A percentile compares a stretch with the other conserved stretches of the same genome.
Conservation (phyloP, 1,139 yeast species). For the Yamadazyma oceani region DNA sequence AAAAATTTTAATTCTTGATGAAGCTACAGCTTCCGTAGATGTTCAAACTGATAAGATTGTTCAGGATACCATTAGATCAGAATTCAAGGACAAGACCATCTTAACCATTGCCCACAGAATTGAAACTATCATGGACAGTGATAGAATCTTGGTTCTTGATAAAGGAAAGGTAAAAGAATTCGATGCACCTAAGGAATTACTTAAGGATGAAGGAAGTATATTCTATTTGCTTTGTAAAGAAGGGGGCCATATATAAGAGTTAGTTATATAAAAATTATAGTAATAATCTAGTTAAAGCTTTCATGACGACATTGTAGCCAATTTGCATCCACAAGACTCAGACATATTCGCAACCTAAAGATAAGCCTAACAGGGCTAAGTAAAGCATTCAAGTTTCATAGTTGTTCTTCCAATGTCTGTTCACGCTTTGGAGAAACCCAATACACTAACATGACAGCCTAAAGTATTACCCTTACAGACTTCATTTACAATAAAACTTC, state of each 20-base stretch:
- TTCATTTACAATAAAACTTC: too few relatives aligned
- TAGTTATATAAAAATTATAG: background rate
- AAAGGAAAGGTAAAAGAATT: constrained; percentile 34
- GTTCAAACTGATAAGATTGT: constrained; percentile 37
- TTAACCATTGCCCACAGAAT: constrained; percentile 39
- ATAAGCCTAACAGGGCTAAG: too few relatives aligned
- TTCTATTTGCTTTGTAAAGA: constrained; percentile 35
- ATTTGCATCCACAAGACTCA: too few relatives aligned
- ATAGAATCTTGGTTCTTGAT: constrained; percentile 32
- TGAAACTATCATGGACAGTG: constrained; percentile 38
- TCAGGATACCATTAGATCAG: constrained; percentile 32
- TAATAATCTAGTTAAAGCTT: too few relatives aligned
- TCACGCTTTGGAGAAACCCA: too few relatives aligned
- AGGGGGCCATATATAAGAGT: constrained; percentile 25
- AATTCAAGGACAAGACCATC: constrained; percentile 34
- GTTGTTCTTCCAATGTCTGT: too few relatives aligned
- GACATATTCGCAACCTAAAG: too few relatives aligned
- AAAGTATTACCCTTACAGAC: too few relatives aligned
- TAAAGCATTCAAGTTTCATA: too few relatives aligned
- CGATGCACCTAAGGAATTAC: constrained; percentile 29
- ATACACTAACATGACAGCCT: too few relatives aligned
- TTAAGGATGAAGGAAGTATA: constrained; percentile 23
- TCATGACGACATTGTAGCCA: too few relatives aligned
- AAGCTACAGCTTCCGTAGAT: constrained; percentile 41
- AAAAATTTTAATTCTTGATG: constrained; percentile 35